Percentiles rank a stretch among this genome's conserved stretches.
Conservation (phyloP, 257 asterid genomes). For the Eucommia ulmoides region DNA sequence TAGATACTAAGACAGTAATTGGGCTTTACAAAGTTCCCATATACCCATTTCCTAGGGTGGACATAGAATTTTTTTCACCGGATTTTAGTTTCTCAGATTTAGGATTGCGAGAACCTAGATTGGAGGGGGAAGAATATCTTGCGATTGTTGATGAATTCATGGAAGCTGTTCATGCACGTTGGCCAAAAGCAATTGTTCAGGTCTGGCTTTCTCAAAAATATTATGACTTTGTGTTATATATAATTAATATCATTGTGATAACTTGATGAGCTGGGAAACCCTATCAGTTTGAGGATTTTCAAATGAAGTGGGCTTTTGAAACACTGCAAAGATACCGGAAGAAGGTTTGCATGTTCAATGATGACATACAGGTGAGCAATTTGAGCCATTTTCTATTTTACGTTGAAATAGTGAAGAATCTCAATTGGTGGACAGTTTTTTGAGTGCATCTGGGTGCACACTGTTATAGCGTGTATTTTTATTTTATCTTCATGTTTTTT, state of each 20-base stretch:
- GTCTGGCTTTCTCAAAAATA: constrained; percentile 24
- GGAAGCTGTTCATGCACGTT: constrained; percentile 99
- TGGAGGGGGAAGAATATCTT: constrained; percentile 95
- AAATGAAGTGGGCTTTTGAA: constrained; percentile 99
- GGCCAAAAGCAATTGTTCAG: constrained; percentile 99
- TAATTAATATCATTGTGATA: constrained; percentile 14
- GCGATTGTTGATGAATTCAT: constrained; percentile 89
- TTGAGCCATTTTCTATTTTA: constrained; percentile 6
- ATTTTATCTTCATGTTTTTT: constrained; percentile 14
- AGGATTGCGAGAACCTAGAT: constrained; percentile 86
- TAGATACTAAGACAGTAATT: too few species aligned
- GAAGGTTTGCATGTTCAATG: constrained; percentile 99
- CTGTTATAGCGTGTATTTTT: too few species aligned
- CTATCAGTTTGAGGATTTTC: constrained; percentile 96
- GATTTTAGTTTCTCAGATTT: constrained; percentile 60
- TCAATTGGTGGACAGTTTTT: constrained; percentile 5
- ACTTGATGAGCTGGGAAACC: constrained; percentile 12
- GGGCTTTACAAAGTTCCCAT: too few species aligned
- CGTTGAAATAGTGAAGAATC: constrained; percentile 6
- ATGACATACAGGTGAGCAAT: constrained; percentile 83
- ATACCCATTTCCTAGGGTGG: too few species aligned
- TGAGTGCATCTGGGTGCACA: constrained; percentile 7
- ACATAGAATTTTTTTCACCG: constrained; percentile 6
- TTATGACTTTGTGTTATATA: constrained; percentile 8
- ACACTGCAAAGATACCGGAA: constrained; percentile 86